Evolutionary conservation across 352 stramenopile genomes (phyloP), one percentile per base, ranked within the genome.

Genomic region (Phytophthora pistaciae): DNA sequence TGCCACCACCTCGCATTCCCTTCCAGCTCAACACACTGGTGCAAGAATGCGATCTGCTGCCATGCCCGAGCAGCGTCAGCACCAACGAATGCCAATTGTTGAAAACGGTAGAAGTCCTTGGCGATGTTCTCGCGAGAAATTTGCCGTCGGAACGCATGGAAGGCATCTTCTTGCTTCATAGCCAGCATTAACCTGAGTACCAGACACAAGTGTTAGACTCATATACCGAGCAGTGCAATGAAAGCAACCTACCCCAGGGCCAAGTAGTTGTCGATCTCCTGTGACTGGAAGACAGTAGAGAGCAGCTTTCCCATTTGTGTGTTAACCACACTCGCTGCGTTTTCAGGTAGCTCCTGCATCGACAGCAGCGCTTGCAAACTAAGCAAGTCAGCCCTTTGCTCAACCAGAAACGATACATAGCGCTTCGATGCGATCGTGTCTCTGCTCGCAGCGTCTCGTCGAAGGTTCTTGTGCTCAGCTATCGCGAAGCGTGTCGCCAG

Each of bases 1-100:
- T 96, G 85, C 85, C 85, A 94, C 88, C 88, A 96, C 46, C 85
- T 72, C 20, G 85, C 83, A n/a, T 96, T 96, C 5, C 77, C 85
- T 72, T 96, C 87, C 11, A 96, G 66, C 53, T 96, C 88, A 11
- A 90, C 77, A 53, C 88, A 96, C 59, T 94, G 86, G 63, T 94
- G 82, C 25, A 94, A 72, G 60, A 96, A 96, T 0, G 82, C 87
- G 27, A 94, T 91, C 36, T 94, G 83, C 33, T 94, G 79, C 88
- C 88, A 96, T 6, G 84, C 87, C 46, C 87, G 82, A 62, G 88
- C 88, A 38, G 84, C 83, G 69, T 96, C 85, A 1, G 88, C 78
- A 11, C 88, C 87, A 64, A 94, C 82, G 14, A 87, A 83, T 5
- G 88, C 87, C 14, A 96, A 70, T 52, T 92, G 81, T 42, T 93